Base-by-base conservation (phyloP, 306 rosid genomes). In the Leucaena leucocephala region DNA sequence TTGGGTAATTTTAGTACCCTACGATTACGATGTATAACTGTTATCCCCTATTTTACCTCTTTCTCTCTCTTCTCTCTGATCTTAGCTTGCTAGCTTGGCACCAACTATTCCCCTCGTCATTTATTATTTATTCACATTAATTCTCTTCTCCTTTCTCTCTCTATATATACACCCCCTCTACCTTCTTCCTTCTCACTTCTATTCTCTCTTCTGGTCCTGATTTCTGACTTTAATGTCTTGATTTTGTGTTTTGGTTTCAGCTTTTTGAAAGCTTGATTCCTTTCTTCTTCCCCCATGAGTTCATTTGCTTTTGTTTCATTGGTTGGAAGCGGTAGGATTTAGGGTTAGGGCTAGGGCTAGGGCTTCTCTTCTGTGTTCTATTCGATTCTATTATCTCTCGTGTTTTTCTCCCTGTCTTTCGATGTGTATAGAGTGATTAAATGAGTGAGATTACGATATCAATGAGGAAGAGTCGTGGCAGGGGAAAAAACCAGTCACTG, bases 21-120 rank as follows among this genome's bases (percentile, higher is more conserved):
- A 58, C 69, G 91, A 94, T 88, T 88, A 83, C 87, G 91, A 94
- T 88, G 84, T 78, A 16, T 86, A 88, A 85, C 96, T 80, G 88
- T 71, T 86, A 27, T 22, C 74, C 74, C 19, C 74, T 44, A 8
- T 68, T 43, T 57, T 3, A 50, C 71, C 52, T 62, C 67, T 14
- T 3, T 27, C 48, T 34, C 57, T 62, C 81, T 84, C 79, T 68
- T 76, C 69, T 49, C 71, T 76, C 7, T 71, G 73, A 77, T 87
- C 87, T 76, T 66, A 82, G 68, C 10, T 33, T 3, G 17, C 7
- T 67, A 39, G 34, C 13, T 39, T 17, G 34, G 49, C 83, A 82
- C 84, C 88, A 87, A 83, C 85, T 81, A 82, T 52, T 76, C 36
- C 80, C 76, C 69, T 75, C 79, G 54, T 76, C 75, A 59, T 68